A percentile compares a stretch with the other conserved stretches of the same genome.
phyloP scores from a whole-genome alignment of 2,329 filamentous ascomycete genomes.

The Alternaria viburni region DNA sequence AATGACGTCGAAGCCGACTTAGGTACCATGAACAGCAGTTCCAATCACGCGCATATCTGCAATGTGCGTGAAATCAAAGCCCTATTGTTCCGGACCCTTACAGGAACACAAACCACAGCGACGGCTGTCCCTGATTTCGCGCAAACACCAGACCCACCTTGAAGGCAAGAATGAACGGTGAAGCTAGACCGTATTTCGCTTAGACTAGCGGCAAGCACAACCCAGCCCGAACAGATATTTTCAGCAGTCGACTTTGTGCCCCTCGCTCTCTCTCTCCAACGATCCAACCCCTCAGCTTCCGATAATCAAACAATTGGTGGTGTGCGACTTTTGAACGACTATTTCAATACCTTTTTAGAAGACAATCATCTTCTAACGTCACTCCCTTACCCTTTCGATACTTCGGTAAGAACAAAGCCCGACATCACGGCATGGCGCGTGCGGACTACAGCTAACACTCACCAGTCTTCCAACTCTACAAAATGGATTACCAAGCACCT shows the following conservation, averaged over 20 bases:
- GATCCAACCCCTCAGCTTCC: conserved; percentile 14
- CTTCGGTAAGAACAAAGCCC: conserved; percentile 29
- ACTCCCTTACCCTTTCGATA: conserved; percentile 24
- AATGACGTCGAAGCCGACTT: conserved; percentile 9
- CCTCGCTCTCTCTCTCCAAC: conserved; percentile 19
- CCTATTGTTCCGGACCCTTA: neutral
- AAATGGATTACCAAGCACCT: conserved; percentile 48
- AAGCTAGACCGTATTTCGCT: conserved; percentile 16
- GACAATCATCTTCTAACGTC: conserved; percentile 25
- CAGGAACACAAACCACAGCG: neutral
- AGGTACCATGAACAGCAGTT: neutral
- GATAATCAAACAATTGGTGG: conserved; percentile 23
- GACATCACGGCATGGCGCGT: conserved; percentile 11
- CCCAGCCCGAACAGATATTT: conserved; percentile 16
- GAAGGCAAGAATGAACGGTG: conserved; percentile 8
- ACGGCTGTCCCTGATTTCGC: conserved; percentile 4
- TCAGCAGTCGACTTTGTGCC: conserved; percentile 13
- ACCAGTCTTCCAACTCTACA: conserved; percentile 28
- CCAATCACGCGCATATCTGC: conserved; percentile 5
- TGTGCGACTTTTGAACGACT: conserved; percentile 11
- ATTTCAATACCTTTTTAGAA: conserved; percentile 12
- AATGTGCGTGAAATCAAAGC: neutral
- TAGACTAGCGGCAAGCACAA: conserved; percentile 21
- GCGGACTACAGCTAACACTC: conserved; percentile 22
- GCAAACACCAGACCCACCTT: conserved; percentile 9